phyloP scores from a whole-genome alignment of 2,329 filamentous ascomycete species.

The Hortaea sp. region DNA sequence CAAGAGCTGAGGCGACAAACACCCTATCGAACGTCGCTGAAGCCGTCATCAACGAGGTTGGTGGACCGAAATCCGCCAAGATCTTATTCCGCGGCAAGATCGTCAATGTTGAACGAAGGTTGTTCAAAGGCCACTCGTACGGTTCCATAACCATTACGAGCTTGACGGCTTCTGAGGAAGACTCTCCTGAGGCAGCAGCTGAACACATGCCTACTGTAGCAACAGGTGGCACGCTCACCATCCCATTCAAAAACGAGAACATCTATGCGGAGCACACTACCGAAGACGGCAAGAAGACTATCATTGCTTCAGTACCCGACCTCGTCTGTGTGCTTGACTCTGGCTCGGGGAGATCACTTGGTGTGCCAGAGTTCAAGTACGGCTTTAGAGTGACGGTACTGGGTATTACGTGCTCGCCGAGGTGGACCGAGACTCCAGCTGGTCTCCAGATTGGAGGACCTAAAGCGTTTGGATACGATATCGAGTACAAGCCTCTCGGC shows the following conservation, averaged over 20 bases:
- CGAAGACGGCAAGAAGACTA: slow-evolving; percentile 27
- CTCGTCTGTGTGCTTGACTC: slow-evolving; percentile 41
- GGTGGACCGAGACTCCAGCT: slow-evolving; percentile 41
- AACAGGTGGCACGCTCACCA: slow-evolving; percentile 43
- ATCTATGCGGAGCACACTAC: slow-evolving; percentile 44
- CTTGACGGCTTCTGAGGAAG: slow-evolving; percentile 13
- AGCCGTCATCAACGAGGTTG: slow-evolving; percentile 48
- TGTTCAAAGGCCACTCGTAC: slow-evolving; percentile 50
- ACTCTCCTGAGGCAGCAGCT: slow-evolving; percentile 18
- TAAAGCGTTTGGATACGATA: slow-evolving; percentile 38
- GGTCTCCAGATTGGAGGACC: slow-evolving; percentile 44
- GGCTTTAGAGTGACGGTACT: slow-evolving; percentile 43
- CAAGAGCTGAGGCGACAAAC: slow-evolving; percentile 39
- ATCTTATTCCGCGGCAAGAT: slow-evolving; percentile 58
- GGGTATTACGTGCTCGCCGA: slow-evolving; percentile 44
- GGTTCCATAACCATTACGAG: slow-evolving; percentile 45
- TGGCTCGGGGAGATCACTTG: slow-evolving; percentile 40
- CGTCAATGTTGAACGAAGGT: slow-evolving; percentile 46
- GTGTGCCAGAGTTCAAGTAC: slow-evolving; percentile 47
- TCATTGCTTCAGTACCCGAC: slow-evolving; percentile 41
- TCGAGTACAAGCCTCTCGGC: slow-evolving; percentile 43
- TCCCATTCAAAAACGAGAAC: slow-evolving; percentile 67
- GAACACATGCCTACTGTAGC: slow-evolving; percentile 24
- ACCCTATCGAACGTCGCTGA: slow-evolving; percentile 46
- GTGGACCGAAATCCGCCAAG: slow-evolving; percentile 42